These are phyloP conservation scores for Nicotiana sylvestris DNA, from an alignment of 257 asterid genomes.

Conservation along the genomic window DNA sequence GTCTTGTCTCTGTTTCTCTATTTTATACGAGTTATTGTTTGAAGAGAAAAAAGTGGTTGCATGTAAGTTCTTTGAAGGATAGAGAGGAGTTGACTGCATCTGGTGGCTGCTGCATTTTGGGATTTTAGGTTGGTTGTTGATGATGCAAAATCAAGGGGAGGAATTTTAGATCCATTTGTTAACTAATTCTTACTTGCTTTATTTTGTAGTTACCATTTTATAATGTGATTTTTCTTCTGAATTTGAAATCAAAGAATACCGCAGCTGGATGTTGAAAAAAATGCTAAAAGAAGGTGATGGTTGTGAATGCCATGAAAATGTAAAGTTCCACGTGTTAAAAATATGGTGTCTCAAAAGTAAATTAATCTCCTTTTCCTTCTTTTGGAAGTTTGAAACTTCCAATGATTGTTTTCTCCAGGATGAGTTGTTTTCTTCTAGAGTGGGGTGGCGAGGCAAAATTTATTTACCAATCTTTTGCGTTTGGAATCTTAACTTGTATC, in stretches of 20 bases:
- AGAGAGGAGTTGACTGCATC: neutral
- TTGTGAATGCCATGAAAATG: neutral
- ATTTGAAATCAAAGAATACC: neutral
- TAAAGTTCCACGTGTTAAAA: neutral
- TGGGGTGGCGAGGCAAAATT: neutral
- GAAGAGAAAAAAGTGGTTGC: neutral
- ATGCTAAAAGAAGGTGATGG: constrained; percentile 1
- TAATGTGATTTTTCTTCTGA: neutral
- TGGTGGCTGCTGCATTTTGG: neutral
- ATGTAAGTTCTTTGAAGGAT: neutral
- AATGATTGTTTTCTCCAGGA: neutral
- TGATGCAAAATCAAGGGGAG: neutral
- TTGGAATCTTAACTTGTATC: neutral
- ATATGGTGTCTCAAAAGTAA: neutral
- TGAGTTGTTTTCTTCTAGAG: neutral
- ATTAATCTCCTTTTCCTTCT: neutral
- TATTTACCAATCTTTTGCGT: neutral
- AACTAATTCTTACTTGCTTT: neutral
- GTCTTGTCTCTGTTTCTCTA: neutral
- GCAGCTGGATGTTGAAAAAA: neutral
- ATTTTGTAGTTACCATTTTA: neutral
- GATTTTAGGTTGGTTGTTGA: neutral
- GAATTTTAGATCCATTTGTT: neutral
- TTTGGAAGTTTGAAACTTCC: neutral
- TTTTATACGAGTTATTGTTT: neutral